These are phyloP conservation scores for Tephrocybe rancida DNA, from an alignment of 768 basidiomycete genomes.

Conservation along the genomic window DNA sequence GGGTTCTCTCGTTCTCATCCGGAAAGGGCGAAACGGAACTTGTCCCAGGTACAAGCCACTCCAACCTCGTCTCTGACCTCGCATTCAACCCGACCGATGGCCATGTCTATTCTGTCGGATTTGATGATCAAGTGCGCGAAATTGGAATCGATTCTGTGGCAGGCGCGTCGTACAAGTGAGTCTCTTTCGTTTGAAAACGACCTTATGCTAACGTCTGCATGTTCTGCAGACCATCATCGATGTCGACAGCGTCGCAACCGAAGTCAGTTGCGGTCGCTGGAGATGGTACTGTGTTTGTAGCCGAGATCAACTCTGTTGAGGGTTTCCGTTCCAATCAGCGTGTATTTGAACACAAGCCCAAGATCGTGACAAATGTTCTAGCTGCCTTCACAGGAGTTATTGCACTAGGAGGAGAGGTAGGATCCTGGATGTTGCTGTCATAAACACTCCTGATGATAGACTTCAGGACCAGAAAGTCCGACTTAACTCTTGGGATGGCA, in stretches of 20 bases:
- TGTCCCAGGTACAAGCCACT: constrained; percentile 69
- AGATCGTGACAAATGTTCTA: constrained; percentile 58
- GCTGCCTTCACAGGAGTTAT: constrained; percentile 53
- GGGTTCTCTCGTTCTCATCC: constrained; percentile 64
- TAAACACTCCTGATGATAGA: background rate
- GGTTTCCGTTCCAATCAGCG: constrained; percentile 73
- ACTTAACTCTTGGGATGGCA: constrained; percentile 74
- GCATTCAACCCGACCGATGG: constrained; percentile 47
- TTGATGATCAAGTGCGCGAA: constrained; percentile 79
- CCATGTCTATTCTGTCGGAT: constrained; percentile 69
- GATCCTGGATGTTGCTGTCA: constrained; percentile 17
- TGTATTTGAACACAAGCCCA: constrained; percentile 54
- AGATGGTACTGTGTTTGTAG: constrained; percentile 70
- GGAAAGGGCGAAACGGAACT: constrained; percentile 43
- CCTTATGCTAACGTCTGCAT: background rate
- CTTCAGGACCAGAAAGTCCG: constrained; percentile 73
- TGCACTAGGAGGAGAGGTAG: constrained; percentile 77
- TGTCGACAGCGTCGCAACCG: constrained; percentile 64
- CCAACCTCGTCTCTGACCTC: constrained; percentile 68
- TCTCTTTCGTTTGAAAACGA: background rate
- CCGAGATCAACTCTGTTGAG: constrained; percentile 59
- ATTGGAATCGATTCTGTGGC: constrained; percentile 44
- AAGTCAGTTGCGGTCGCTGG: constrained; percentile 58
- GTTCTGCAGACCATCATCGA: constrained; percentile 48
- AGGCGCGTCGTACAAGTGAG: constrained; percentile 35